Conservation (phyloP, 1,284 basidiomycete genomes). For the Fomitopsis pinicola region DNA sequence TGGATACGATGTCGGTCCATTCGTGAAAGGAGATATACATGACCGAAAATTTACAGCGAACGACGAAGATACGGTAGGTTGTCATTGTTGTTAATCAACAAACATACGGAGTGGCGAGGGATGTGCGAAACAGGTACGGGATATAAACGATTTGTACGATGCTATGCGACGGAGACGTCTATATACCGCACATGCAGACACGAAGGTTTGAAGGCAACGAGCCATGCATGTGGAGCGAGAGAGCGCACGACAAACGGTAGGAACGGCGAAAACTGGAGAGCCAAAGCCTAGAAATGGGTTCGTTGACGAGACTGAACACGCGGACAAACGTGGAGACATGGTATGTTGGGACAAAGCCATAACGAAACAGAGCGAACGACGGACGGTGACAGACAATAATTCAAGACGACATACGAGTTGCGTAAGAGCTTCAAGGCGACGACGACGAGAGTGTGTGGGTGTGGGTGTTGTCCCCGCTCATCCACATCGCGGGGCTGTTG, state of each 20-base stretch:
- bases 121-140: conserved; percentile 8
- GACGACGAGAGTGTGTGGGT: conserved; percentile 13
- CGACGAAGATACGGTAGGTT: conserved; percentile 11
- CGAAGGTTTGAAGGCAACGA: conserved; percentile 15
- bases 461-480: conserved; percentile 13
- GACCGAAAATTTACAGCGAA: conserved; percentile 26
- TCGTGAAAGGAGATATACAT: conserved; percentile 11
- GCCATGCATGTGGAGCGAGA: conserved; percentile 16
- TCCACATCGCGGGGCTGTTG: conserved; percentile 18
- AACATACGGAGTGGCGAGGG: conserved; percentile 13
- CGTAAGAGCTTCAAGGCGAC: conserved; percentile 15
- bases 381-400: conserved; percentile 8
- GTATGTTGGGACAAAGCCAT: conserved; percentile 17
- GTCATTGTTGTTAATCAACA: conserved; percentile 22
- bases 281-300: conserved; percentile 20
- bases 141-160: conserved; percentile 6
- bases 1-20: background rate
- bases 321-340: conserved; percentile 12
- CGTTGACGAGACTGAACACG: conserved; percentile 11
- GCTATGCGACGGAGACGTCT: conserved; percentile 20
- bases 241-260: conserved; percentile 19
- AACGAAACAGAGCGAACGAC: conserved; percentile 9
- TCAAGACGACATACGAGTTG: conserved; percentile 2
- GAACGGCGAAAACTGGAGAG: conserved; percentile 13
- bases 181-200: conserved; percentile 25